Percentiles rank a stretch among this genome's conserved stretches.
Conservation (phyloP, 768 basidiomycete genomes). For the Butyriboletus loyo region DNA sequence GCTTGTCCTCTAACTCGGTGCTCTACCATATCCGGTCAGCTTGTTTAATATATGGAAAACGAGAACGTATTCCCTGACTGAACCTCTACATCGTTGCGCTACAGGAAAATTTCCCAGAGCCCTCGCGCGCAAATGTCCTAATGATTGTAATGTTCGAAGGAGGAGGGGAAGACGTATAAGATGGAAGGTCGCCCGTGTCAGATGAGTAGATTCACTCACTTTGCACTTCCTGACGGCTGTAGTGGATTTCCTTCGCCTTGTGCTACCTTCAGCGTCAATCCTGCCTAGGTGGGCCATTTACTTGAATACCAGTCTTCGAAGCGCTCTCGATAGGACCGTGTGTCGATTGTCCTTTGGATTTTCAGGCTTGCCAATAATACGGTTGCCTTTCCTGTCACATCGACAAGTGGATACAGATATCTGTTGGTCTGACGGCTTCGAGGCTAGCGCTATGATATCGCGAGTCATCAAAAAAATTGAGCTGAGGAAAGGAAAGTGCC, state of each 20-base stretch:
- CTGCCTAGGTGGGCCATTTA: not conserved
- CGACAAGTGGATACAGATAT: not conserved
- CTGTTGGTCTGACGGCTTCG: not conserved
- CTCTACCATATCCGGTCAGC: not conserved
- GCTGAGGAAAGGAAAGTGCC: not conserved
- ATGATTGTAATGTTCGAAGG: not conserved
- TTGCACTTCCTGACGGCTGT: not conserved
- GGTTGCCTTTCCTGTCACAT: not conserved
- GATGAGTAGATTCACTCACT: fast-evolving
- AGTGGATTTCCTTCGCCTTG: slow-evolving; percentile 11
- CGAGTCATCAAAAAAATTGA: too few relatives aligned
- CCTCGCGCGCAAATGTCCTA: not conserved
- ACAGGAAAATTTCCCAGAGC: not conserved
- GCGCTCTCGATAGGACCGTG: not conserved
- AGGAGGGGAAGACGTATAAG: not conserved
- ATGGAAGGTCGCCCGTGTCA: not conserved
- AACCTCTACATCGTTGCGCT: not conserved
- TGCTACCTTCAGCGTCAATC: too few relatives aligned
- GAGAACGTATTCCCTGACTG: not conserved
- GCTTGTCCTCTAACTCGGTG: too few relatives aligned
- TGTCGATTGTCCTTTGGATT: too few relatives aligned
- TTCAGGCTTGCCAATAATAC: not conserved
- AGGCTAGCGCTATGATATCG: not conserved
- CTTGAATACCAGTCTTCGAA: too few relatives aligned
- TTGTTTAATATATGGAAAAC: not conserved